phyloP scores from a whole-genome alignment of 176 grass and related monocot genomes.

The Raddia guianensis region DNA sequence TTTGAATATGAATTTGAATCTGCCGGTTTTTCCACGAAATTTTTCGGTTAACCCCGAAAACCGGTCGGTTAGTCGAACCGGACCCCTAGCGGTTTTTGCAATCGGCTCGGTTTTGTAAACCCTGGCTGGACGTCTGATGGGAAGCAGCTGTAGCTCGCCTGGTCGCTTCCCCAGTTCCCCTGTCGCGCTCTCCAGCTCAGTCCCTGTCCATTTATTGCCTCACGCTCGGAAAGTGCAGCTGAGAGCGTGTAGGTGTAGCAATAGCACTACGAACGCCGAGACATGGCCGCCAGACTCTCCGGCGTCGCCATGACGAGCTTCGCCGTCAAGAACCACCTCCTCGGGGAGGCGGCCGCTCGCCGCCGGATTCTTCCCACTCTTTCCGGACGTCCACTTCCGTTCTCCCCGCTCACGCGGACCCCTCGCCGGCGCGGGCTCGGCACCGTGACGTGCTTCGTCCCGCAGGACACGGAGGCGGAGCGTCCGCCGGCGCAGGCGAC shows the following conservation, averaged over 20 bases:
- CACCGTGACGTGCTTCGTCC: constrained; percentile 62
- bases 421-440: constrained; percentile 34
- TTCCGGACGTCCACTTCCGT: constrained; percentile 21
- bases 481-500: background rate
- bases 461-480: constrained; percentile 31
- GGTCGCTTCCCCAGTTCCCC: background rate
- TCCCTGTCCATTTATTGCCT: constrained; percentile 38
- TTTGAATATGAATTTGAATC: too few relatives aligned
- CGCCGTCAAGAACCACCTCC: constrained; percentile 45
- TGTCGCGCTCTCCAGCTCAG: background rate
- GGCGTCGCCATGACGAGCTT: constrained; percentile 39
- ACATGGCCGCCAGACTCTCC: constrained; percentile 48
- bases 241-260: background rate
- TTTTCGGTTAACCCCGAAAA: too few relatives aligned
- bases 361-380: constrained; percentile 27
- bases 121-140: background rate
- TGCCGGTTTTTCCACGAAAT: too few relatives aligned
- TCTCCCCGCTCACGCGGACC: constrained; percentile 43
- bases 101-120: too few relatives aligned
- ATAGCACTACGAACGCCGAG: background rate
- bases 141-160: background rate
- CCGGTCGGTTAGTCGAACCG: too few relatives aligned
- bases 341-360: constrained; percentile 42
- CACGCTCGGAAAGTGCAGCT: constrained; percentile 5
- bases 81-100: too few relatives aligned